These are phyloP conservation scores for Saturnispora gosingensis DNA, from an alignment of 805 yeast species.

Conservation along the genomic window DNA sequence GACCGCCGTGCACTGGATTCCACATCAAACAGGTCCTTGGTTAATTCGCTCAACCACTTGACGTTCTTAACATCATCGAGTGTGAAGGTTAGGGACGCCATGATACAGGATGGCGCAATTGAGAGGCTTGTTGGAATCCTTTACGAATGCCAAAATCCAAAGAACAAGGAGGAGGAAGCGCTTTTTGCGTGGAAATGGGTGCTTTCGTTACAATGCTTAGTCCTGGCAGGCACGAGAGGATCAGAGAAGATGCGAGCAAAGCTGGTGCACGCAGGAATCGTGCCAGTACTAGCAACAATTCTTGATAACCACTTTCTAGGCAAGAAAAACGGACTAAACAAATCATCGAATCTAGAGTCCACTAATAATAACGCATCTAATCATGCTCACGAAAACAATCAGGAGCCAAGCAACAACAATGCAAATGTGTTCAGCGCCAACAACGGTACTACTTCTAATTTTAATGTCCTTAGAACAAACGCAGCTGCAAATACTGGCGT, in stretches of 20 bases:
- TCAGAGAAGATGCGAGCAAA: slow-evolving; percentile 76
- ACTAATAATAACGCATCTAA: not conserved
- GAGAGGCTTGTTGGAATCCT: slow-evolving; percentile 80
- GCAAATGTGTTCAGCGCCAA: not conserved
- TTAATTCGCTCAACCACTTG: slow-evolving; percentile 83
- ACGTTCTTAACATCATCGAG: slow-evolving; percentile 81
- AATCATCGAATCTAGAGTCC: not conserved
- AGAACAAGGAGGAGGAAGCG: slow-evolving; percentile 34
- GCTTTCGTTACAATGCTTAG: slow-evolving; percentile 84
- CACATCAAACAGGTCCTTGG: slow-evolving; percentile 80
- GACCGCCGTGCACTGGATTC: slow-evolving; percentile 91
- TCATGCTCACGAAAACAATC: not conserved
- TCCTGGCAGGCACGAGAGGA: slow-evolving; percentile 87
- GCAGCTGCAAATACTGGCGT: not conserved
- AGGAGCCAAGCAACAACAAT: not conserved
- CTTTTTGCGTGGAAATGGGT: slow-evolving; percentile 95
- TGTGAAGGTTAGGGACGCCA: slow-evolving; percentile 82
- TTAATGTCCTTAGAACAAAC: not conserved
- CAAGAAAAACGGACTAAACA: slow-evolving; percentile 15
- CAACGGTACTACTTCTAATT: not conserved
- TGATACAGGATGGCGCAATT: slow-evolving; percentile 84
- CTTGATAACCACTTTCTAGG: slow-evolving; percentile 67
- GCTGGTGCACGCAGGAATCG: slow-evolving; percentile 84
- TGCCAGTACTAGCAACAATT: slow-evolving; percentile 86
- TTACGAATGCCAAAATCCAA: slow-evolving; percentile 57